Conservation (phyloP, 441 rosid genomes). For the Pelargonium australe region DNA sequence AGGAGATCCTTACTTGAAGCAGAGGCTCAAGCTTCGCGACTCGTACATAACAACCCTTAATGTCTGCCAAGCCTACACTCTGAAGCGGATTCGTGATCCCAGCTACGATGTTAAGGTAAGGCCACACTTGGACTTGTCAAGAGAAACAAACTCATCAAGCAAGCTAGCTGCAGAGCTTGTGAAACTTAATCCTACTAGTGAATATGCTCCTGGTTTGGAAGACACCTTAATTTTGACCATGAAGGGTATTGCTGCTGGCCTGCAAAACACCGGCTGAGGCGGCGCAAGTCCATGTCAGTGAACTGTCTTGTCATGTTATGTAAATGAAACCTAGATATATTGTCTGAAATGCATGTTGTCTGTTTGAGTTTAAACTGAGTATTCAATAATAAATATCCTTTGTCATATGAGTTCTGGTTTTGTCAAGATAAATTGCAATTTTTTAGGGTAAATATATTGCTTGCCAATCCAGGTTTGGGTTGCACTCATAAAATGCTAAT, state of each 20-base stretch:
- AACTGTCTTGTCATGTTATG: no score
- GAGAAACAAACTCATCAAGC: slow-evolving; percentile 58
- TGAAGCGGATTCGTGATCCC: slow-evolving; percentile 78
- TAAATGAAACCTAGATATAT: no score
- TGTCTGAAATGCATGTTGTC: no score
- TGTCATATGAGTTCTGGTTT: no score
- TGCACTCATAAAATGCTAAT: no score
- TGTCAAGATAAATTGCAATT: no score
- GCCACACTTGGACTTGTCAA: slow-evolving; percentile 51
- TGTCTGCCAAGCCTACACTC: slow-evolving; percentile 9
- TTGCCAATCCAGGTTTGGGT: no score
- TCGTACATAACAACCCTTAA: not conserved
- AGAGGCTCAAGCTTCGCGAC: not conserved
- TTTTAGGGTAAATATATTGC: no score
- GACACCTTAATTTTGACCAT: slow-evolving; percentile 92
- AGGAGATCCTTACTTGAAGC: slow-evolving; percentile 65
- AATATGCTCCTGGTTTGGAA: slow-evolving; percentile 80
- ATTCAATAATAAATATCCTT: no score
- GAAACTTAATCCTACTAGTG: slow-evolving; percentile 69
- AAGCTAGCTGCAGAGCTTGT: slow-evolving; percentile 63
- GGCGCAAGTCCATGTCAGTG: no score
- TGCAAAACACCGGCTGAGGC: slow-evolving; percentile 79
- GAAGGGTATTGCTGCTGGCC: slow-evolving; percentile 93
- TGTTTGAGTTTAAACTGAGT: no score
- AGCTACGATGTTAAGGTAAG: slow-evolving; percentile 55